Conservation (phyloP, 225 moss, liverwort and hornwort genomes). For the Marchantia paleacea region DNA sequence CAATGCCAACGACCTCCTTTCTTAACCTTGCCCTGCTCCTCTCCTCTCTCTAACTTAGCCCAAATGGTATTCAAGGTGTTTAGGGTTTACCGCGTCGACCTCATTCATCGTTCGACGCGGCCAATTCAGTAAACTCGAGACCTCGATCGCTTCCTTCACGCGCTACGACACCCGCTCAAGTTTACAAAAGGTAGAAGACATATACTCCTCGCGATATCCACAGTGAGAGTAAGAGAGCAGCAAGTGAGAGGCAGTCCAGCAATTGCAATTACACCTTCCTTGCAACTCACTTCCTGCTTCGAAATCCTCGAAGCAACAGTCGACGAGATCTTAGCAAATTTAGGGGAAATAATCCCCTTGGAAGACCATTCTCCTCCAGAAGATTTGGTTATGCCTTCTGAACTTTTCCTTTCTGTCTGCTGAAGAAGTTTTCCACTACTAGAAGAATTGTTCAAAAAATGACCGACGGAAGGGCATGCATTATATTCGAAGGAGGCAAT, state of each 20-base stretch:
- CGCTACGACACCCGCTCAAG: not conserved
- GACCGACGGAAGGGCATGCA: no score
- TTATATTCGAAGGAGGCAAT: no score
- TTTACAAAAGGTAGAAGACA: not conserved
- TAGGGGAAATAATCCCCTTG: no score
- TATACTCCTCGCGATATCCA: not conserved
- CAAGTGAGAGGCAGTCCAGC: not conserved
- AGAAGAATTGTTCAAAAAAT: no score
- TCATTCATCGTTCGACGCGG: conserved; percentile 1
- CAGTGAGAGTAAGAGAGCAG: not conserved
- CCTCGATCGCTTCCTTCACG: not conserved
- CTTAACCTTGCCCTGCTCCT: conserved; percentile 1
- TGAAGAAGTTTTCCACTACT: no score
- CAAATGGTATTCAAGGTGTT: conserved; percentile 9
- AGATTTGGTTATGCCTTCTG: no score
- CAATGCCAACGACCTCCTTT: not conserved
- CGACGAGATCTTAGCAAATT: no score
- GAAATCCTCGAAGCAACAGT: not conserved
- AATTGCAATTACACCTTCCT: not conserved
- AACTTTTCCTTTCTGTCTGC: no score
- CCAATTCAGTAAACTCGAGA: not conserved
- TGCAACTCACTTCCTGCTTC: not conserved
- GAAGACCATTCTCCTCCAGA: no score
- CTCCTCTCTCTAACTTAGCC: no score
- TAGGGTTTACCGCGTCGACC: no score